Percentiles rank a stretch among this genome's conserved stretches.
Conservation (phyloP, 805 yeast species). For the Blastobotrys americana region DNA sequence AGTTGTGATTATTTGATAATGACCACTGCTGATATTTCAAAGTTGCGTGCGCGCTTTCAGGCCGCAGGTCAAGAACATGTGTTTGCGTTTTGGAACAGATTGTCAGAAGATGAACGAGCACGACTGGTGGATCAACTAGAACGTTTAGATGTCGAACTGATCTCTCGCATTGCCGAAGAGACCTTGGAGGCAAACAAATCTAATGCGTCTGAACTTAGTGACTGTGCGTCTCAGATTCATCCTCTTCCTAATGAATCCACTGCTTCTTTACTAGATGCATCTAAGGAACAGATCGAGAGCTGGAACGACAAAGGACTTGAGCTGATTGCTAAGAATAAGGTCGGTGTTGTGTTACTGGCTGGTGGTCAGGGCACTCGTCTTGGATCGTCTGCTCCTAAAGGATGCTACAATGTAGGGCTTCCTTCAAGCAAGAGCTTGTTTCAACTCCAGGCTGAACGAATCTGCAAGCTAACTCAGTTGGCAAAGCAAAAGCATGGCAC, state of each 20-base stretch:
- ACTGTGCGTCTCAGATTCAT: conserved; percentile 14
- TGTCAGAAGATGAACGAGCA: conserved; percentile 22
- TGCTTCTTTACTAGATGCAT: conserved; percentile 28
- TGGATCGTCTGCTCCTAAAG: conserved; percentile 87
- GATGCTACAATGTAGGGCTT: conserved; percentile 80
- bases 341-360: conserved; percentile 88
- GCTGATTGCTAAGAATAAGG: conserved; percentile 63
- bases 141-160: conserved; percentile 31
- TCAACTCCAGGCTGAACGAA: conserved; percentile 88
- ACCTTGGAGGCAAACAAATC: conserved; percentile 13
- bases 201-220: conserved; percentile 5
- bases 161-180: conserved; percentile 26
- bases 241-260: conserved; percentile 28
- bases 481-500: conserved; percentile 33
- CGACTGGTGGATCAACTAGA: conserved; percentile 30
- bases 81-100: conserved; percentile 31
- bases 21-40: conserved; percentile 17
- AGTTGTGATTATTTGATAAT: no score
- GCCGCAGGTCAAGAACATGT: conserved; percentile 37
- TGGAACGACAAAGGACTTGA: conserved; percentile 55
- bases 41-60: conserved; percentile 20
- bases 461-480: conserved; percentile 53
- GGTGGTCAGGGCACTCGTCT: conserved; percentile 98
- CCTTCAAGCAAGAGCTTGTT: conserved; percentile 81
- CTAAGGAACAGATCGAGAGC: conserved; percentile 27